Evolutionary conservation across 1,284 basidiomycete species (phyloP), one percentile per base, ranked within the genome.

Genomic region (Ceratobasidium sp.): DNA sequence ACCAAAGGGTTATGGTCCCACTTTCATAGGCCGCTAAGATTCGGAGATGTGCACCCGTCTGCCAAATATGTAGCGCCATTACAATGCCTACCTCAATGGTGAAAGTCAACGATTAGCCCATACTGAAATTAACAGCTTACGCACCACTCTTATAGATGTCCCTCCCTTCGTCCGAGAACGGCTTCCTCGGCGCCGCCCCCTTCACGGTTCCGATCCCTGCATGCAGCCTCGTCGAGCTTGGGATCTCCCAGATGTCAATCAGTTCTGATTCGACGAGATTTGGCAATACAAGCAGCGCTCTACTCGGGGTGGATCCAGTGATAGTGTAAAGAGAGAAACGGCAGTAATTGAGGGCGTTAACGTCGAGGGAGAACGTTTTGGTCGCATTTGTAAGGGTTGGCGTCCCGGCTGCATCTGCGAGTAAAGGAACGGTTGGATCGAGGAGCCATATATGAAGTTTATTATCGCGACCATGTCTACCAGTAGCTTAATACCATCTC

Each of bases 301-400:
- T 79, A 77, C 76, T 64, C 77, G 77, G 56, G 75, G 75, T n/a
- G 50, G 36, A 31, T 53, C 73, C n/a, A 7, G 77, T 64, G n/a
- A 78, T 54, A 4, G 80, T 80, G 36, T 88, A 79, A 0, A 93
- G 80, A 3, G 90, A 88, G 81, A 97, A 96, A 0, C 91, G 89
- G 82, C 95, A 97, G 80, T 93, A 97, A 81, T 97, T 97, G 77
- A 97, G 86, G 1, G 95, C 89, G 81, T 97, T 98, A 75, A 95
- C 90, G 79, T 94, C 92, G 82, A 97, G 84, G 0, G 91, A 91
- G 77, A 89, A 90, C 1, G 83, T 79, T 6, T 93, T 80, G 6
- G 80, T 76, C 2, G 92, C 93, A 0, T 82, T 82, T 1, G 85
- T 84, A 14, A 87, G 82, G 17, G 83, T 86, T 1, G 87, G 84